Conservation (phyloP, 2,329 filamentous ascomycete genomes). For the Diaporthe batatas region DNA sequence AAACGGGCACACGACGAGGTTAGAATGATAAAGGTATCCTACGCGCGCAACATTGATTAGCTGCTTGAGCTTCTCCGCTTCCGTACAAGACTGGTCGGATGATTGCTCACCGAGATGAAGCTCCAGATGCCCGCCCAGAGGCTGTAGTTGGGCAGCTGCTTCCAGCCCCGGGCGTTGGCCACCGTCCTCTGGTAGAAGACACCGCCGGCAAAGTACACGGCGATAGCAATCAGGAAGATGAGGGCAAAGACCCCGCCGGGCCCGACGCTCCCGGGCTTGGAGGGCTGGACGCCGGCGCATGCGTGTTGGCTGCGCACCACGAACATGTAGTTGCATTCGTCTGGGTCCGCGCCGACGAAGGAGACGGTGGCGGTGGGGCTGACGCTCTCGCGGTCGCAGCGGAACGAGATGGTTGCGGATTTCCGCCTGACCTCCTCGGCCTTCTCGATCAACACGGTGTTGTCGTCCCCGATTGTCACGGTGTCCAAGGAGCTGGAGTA, state of each 20-base stretch:
- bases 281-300: constrained; percentile 76
- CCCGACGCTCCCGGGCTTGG: constrained; percentile 79
- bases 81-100: constrained; percentile 25
- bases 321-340: constrained; percentile 96
- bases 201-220: constrained; percentile 92
- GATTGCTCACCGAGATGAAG: constrained; percentile 78
- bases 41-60: constrained; percentile 36
- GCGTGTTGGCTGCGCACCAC: constrained; percentile 89
- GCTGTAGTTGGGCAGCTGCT: constrained; percentile 93
- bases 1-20: constrained; percentile 78
- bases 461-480: constrained; percentile 48
- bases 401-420: constrained; percentile 90
- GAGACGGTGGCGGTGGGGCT: constrained; percentile 77
- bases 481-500: constrained; percentile 44
- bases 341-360: constrained; percentile 85
- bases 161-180: constrained; percentile 93
- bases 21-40: constrained; percentile 77
- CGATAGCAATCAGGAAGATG: constrained; percentile 80
- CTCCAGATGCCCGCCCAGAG: constrained; percentile 90
- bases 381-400: constrained; percentile 87
- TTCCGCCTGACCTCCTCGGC: constrained; percentile 66
- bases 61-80: constrained; percentile 31
- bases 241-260: constrained; percentile 87
- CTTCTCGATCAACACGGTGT: constrained; percentile 44
- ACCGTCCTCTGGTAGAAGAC: constrained; percentile 97